phyloP scores from a whole-genome alignment of 805 yeast genomes.

The Pichia occidentalis region DNA sequence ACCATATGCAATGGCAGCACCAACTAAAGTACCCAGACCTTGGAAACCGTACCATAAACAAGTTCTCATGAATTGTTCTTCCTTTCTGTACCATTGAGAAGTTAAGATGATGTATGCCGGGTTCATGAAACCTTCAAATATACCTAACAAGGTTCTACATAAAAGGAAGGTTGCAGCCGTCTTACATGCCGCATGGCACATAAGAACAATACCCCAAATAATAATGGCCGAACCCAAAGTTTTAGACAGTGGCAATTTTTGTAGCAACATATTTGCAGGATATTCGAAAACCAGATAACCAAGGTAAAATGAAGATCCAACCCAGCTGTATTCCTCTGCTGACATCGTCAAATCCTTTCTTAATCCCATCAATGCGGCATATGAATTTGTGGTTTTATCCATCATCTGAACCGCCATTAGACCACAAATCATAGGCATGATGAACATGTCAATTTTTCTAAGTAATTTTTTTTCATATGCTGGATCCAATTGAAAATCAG shows the following conservation, averaged over 20 bases:
- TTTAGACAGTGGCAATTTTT: conserved; percentile 22
- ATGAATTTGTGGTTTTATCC: conserved; percentile 49
- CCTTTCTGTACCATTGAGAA: conserved; percentile 22
- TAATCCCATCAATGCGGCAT: conserved; percentile 41
- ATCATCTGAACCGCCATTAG: conserved; percentile 47
- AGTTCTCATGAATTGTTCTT: conserved; percentile 24
- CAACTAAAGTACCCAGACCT: conserved; percentile 13
- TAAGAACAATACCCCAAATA: conserved; percentile 41
- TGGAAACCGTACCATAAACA: conserved; percentile 20
- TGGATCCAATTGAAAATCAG: conserved; percentile 4
- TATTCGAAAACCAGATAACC: conserved; percentile 41
- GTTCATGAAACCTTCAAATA: conserved; percentile 24
- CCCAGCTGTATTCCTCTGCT: conserved; percentile 44
- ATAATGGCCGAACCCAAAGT: conserved; percentile 32
- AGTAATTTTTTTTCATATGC: conserved; percentile 8
- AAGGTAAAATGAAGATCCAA: conserved; percentile 29
- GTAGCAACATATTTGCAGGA: conserved; percentile 38
- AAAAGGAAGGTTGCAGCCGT: conserved; percentile 39
- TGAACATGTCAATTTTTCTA: conserved; percentile 40
- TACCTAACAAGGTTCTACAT: conserved; percentile 43
- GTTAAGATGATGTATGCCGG: conserved; percentile 10
- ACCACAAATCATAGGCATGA: conserved; percentile 44
- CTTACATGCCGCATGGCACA: conserved; percentile 39
- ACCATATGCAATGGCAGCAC: conserved; percentile 13
- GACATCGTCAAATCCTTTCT: conserved; percentile 32